Conservation (phyloP, 176 grass and related monocot genomes). For the Avena eriantha region DNA sequence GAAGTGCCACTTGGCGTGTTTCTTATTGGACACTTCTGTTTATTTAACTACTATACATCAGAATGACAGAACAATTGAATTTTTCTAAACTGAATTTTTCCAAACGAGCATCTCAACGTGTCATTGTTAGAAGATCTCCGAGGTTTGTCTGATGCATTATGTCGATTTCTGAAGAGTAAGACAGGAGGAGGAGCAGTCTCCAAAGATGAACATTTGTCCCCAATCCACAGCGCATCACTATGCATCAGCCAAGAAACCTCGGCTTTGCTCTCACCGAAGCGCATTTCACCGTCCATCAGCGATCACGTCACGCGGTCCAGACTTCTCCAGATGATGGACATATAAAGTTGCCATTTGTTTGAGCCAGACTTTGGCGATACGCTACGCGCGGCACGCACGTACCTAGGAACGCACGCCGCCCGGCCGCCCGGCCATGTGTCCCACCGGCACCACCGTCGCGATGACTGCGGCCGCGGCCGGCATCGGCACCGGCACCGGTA, state of each 20-base stretch:
- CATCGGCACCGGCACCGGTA: background rate
- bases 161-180: constrained; percentile 2
- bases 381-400: background rate
- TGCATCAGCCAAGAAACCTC: background rate
- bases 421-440: constrained; percentile 40
- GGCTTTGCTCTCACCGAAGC: constrained; percentile 26
- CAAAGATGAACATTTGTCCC: constrained; percentile 59
- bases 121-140: background rate
- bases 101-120: background rate
- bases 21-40: background rate
- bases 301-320: background rate
- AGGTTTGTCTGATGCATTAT: constrained; percentile 26
- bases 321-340: background rate
- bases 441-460: constrained; percentile 25
- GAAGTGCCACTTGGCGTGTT: background rate
- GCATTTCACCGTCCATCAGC: constrained; percentile 8
- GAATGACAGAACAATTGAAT: background rate
- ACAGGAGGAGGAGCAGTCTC: constrained; percentile 32
- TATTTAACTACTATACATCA: background rate
- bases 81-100: background rate
- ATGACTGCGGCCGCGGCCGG: background rate
- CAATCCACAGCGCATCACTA: background rate
- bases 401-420: constrained; percentile 29
- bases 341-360: constrained; percentile 21
- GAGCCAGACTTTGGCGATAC: background rate